These are phyloP conservation scores for Eutreptiella sp. DNA, from an alignment of 208 protist genomes.

Conservation along the genomic window DNA sequence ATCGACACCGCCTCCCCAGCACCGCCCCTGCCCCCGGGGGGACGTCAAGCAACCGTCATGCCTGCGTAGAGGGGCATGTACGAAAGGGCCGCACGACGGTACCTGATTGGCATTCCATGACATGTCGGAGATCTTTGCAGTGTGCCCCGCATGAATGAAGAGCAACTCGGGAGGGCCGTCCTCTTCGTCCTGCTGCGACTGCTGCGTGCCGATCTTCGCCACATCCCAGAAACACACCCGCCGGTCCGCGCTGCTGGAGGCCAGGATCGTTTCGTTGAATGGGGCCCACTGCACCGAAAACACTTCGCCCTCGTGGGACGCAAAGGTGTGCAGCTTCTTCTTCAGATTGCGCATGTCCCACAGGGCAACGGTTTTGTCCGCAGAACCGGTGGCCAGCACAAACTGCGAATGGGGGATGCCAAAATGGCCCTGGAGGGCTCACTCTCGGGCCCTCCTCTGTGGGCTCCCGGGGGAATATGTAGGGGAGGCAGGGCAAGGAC, in stretches of 20 bases:
- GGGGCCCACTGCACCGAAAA: constrained; percentile 56
- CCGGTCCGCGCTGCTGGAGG: constrained; percentile 52
- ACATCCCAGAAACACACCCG: constrained; percentile 73
- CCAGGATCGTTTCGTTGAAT: constrained; percentile 63
- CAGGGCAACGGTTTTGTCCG: constrained; percentile 63
- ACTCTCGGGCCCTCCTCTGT: no score
- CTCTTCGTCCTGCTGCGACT: constrained; percentile 69
- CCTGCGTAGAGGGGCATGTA: no score
- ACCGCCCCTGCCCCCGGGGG: no score
- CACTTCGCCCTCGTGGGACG: constrained; percentile 46
- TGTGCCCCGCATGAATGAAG: constrained; percentile 87
- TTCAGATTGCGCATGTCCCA: constrained; percentile 78
- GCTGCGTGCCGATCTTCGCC: constrained; percentile 67
- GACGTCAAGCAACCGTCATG: no score
- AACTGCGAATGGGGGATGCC: constrained; percentile 74
- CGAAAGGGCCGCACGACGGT: no score
- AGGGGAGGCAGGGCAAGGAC: no score
- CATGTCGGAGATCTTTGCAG: constrained; percentile 73
- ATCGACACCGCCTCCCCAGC: no score
- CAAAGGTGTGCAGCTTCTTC: constrained; percentile 60
- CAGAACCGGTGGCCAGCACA: constrained; percentile 65
- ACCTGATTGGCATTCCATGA: constrained; percentile 57
- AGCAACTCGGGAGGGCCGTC: constrained; percentile 45
- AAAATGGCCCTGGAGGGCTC: no score
- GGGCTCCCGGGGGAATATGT: no score